A percentile compares a stretch with the other conserved stretches of the same genome.
phyloP scores from a whole-genome alignment of 164 flowering plant species.

The Vitis rotundifolia region DNA sequence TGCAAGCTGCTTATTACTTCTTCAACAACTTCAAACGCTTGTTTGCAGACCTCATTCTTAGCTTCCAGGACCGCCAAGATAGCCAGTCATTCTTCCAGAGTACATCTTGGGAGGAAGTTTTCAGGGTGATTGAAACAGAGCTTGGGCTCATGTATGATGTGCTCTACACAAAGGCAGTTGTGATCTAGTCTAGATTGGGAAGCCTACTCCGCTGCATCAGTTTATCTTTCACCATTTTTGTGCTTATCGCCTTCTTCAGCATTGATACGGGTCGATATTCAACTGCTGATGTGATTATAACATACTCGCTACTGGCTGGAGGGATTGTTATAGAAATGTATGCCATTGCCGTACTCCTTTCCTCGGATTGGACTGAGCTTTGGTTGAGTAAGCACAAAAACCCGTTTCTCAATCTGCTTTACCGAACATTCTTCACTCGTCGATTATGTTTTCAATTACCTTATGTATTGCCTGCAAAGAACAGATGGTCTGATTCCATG shows the following conservation, averaged over 20 bases:
- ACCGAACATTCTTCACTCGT: neutral
- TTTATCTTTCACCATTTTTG: neutral
- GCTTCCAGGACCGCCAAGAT: slow-evolving; percentile 21
- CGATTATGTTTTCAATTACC: no score
- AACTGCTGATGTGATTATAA: slow-evolving; percentile 5
- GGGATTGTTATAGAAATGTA: slow-evolving; percentile 21
- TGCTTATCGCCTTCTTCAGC: neutral
- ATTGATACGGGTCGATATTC: neutral
- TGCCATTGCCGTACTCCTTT: neutral
- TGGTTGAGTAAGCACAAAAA: neutral
- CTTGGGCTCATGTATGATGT: slow-evolving; percentile 16
- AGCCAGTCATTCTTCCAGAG: slow-evolving; percentile 15
- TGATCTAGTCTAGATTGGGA: neutral
- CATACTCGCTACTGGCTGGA: slow-evolving; percentile 17
- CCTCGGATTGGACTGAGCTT: slow-evolving; percentile 24
- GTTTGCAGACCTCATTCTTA: slow-evolving; percentile 30
- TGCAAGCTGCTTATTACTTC: slow-evolving; percentile 7
- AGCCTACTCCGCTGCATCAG: slow-evolving; percentile 14
- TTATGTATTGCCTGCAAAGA: no score
- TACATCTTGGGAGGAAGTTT: slow-evolving; percentile 4
- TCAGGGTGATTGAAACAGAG: slow-evolving; percentile 29
- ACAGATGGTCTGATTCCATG: slow-evolving; percentile 19
- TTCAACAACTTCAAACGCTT: slow-evolving; percentile 27
- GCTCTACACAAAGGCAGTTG: no score
- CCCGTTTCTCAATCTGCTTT: neutral